Conservation (phyloP, 306 rosid species). For the Abrus pulchellus region DNA sequence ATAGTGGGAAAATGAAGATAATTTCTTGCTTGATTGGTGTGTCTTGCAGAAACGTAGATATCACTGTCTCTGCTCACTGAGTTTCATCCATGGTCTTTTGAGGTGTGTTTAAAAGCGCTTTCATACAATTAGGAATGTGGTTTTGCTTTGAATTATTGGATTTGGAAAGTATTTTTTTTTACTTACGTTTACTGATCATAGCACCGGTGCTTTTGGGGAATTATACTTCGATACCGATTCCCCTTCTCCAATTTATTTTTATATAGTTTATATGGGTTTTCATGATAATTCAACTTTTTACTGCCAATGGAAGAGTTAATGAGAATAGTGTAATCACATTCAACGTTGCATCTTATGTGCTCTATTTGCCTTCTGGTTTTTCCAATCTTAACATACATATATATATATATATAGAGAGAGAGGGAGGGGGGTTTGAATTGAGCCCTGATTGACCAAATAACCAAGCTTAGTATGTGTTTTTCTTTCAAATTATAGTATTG, state of each 20-base stretch:
- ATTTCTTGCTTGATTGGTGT: conserved; percentile 36
- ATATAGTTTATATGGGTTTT: conserved; percentile 23
- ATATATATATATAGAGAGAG: not conserved
- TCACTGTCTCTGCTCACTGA: not conserved
- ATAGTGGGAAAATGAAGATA: conserved; percentile 30
- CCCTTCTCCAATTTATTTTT: not conserved
- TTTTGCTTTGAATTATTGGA: conserved; percentile 9
- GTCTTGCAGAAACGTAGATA: conserved; percentile 18
- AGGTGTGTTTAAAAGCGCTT: conserved; percentile 34
- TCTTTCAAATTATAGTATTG: not conserved
- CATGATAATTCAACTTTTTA: conserved; percentile 22
- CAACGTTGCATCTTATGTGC: not conserved
- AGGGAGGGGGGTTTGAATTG: not conserved
- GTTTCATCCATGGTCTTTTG: conserved; percentile 39
- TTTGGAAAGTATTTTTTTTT: conserved; percentile 7
- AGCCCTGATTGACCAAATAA: conserved; percentile 8
- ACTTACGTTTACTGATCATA: not conserved
- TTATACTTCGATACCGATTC: conserved; percentile 10
- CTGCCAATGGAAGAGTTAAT: not conserved
- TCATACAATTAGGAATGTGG: conserved; percentile 11
- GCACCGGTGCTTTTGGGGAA: conserved; percentile 21
- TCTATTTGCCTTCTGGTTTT: not conserved
- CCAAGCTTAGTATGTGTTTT: conserved; percentile 31
- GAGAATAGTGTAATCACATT: conserved; percentile 17
- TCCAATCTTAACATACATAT: conserved; percentile 3